Conservation (phyloP, 345 rosid genomes). For the Citrus australasica region DNA sequence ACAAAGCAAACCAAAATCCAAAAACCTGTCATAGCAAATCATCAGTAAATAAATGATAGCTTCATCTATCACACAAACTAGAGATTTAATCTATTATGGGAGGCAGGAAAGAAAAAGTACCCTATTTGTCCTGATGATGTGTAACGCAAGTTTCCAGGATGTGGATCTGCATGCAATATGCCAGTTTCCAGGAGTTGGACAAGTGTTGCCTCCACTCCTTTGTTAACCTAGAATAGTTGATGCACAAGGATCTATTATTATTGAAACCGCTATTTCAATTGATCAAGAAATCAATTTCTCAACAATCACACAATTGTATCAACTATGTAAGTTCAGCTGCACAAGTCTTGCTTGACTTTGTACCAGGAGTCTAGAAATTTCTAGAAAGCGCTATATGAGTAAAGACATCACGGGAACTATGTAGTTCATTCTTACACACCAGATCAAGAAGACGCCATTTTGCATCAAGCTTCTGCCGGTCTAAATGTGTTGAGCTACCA, state of each 20-base stretch:
- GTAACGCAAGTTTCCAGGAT: constrained; percentile 93
- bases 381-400: neutral
- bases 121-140: constrained; percentile 79
- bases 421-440: constrained; percentile 33
- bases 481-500: constrained; percentile 35
- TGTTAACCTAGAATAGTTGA: constrained; percentile 55
- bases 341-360: neutral
- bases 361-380: neutral
- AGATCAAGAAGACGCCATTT: constrained; percentile 74
- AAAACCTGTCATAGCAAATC: constrained; percentile 50
- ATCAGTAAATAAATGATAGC: constrained; percentile 4
- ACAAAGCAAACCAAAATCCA: constrained; percentile 95
- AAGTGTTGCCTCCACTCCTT: constrained; percentile 91
- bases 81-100: constrained; percentile 5
- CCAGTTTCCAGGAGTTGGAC: constrained; percentile 96
- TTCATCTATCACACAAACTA: constrained; percentile 17
- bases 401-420: neutral
- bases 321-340: neutral
- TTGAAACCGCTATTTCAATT: neutral
- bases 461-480: constrained; percentile 61
- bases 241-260: constrained; percentile 10
- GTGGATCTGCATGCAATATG: constrained; percentile 95
- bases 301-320: neutral
- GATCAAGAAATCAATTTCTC: neutral
- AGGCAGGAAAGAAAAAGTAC: constrained; percentile 34